A percentile compares a stretch with the other conserved stretches of the same genome.
phyloP scores from a whole-genome alignment of 495 filamentous ascomycete genomes.

The Darksidea phi region DNA sequence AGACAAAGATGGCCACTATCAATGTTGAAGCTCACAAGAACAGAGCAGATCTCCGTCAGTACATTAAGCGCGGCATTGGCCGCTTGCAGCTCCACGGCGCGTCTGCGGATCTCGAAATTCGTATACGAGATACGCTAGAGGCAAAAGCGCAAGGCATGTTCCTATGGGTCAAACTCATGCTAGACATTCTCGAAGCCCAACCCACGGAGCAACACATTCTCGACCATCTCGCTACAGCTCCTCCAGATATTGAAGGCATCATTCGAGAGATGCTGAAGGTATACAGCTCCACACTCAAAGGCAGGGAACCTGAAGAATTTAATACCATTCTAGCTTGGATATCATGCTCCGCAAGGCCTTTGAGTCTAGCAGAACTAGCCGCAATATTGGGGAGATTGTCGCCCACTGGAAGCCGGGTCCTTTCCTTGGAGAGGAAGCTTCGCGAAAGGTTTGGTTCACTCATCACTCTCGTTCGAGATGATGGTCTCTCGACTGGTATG shows the following conservation, averaged over 20 bases:
- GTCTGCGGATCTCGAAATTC: neutral
- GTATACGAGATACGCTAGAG: neutral
- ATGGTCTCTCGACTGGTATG: conserved; percentile 1
- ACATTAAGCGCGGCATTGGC: neutral
- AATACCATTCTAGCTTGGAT: conserved; percentile 7
- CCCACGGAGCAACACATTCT: neutral
- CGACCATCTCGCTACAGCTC: neutral
- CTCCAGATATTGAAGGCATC: neutral
- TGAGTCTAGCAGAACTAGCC: conserved; percentile 1
- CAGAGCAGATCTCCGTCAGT: neutral
- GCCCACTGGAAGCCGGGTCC: neutral
- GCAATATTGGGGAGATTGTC: neutral
- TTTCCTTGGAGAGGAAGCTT: neutral
- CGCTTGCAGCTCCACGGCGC: neutral
- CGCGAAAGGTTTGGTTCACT: neutral
- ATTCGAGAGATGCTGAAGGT: conserved; percentile 1
- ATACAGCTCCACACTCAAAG: conserved; percentile 11
- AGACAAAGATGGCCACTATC: conserved; percentile 6
- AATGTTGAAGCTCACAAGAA: conserved; percentile 5
- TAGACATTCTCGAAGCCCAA: neutral
- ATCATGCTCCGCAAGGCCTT: neutral
- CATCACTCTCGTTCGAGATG: neutral
- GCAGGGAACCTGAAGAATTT: neutral
- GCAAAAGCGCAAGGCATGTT: conserved; percentile 6
- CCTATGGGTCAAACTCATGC: conserved; percentile 6